phyloP scores from a whole-genome alignment of 192 early-diverging fungal genomes.

The Coemansia sp. region DNA sequence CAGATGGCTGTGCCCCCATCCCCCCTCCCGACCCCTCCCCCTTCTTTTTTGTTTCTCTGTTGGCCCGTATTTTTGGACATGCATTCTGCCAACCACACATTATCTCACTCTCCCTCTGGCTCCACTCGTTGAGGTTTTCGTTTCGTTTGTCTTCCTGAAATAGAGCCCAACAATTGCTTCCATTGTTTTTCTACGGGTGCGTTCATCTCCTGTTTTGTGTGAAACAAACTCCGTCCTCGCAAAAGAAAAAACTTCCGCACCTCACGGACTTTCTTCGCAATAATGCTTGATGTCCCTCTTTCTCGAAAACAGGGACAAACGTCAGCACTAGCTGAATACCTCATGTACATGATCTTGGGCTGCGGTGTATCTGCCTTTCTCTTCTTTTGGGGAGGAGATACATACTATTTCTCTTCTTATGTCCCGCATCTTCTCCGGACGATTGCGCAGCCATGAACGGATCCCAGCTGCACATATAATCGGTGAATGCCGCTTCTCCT shows the following conservation, averaged over 20 bases:
- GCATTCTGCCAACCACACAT: slow-evolving; percentile 4
- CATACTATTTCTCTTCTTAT: neutral
- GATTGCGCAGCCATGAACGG: neutral
- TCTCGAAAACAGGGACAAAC: too few species aligned
- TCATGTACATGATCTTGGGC: slow-evolving; percentile 12
- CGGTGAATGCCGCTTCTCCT: neutral
- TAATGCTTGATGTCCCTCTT: neutral
- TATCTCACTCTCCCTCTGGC: neutral
- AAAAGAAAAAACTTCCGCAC: neutral
- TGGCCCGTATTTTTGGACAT: slow-evolving; percentile 10
- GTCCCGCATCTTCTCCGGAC: slow-evolving; percentile 12
- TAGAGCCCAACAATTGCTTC: slow-evolving; percentile 7
- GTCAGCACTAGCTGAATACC: neutral
- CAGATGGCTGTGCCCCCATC: neutral
- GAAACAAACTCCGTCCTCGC: neutral
- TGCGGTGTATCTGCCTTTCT: slow-evolving; percentile 3
- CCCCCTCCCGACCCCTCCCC: neutral
- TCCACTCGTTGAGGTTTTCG: too few species aligned
- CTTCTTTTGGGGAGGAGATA: neutral
- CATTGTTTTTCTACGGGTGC: slow-evolving; percentile 3
- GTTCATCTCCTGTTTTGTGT: neutral
- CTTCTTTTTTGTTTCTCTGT: neutral
- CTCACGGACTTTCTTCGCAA: neutral
- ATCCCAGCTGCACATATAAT: neutral
- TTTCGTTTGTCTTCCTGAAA: neutral